A percentile compares a stretch with the other conserved stretches of the same genome.
Conservation (phyloP, 352 stramenopile genomes). For the Phytopythium mirpurense region DNA sequence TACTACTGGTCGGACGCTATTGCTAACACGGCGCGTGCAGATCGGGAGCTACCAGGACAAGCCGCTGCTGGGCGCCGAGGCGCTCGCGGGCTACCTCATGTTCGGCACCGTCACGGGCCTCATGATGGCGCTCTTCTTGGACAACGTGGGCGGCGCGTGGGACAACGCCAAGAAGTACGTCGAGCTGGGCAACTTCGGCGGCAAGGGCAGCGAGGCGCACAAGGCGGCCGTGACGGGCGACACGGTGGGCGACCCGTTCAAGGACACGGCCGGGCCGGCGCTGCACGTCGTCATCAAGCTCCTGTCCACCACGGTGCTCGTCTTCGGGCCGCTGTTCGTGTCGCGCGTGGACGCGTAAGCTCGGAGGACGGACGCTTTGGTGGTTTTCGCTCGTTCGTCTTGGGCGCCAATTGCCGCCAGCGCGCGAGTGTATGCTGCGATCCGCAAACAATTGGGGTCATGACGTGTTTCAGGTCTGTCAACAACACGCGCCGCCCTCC, state of each 20-base stretch:
- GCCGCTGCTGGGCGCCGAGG: constrained; percentile 89
- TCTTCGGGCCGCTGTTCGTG: constrained; percentile 91
- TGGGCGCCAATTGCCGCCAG: too few species aligned
- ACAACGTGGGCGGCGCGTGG: constrained; percentile 96
- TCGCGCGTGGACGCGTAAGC: constrained; percentile 43
- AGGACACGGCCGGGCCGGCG: constrained; percentile 96
- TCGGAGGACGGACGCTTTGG: too few species aligned
- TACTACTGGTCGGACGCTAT: too few species aligned
- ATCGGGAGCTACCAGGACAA: constrained; percentile 74
- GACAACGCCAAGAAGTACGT: constrained; percentile 99
- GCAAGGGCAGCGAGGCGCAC: constrained; percentile 95
- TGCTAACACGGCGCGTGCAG: constrained; percentile 20
- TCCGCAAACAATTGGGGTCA: too few species aligned
- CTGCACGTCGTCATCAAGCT: constrained; percentile 99
- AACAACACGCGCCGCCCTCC: too few species aligned
- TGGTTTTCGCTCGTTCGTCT: too few species aligned
- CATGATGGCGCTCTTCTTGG: constrained; percentile 98
- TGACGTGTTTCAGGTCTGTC: too few species aligned
- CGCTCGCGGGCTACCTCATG: constrained; percentile 92
- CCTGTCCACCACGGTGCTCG: constrained; percentile 92
- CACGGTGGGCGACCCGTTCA: constrained; percentile 96
- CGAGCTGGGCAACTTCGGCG: constrained; percentile 91
- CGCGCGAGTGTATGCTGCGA: too few species aligned
- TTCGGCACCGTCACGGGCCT: constrained; percentile 94
- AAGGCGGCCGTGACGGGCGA: constrained; percentile 97